These are phyloP conservation scores for Fonsecaea erecta DNA, from an alignment of 2,329 filamentous ascomycete genomes.

Conservation along the genomic window DNA sequence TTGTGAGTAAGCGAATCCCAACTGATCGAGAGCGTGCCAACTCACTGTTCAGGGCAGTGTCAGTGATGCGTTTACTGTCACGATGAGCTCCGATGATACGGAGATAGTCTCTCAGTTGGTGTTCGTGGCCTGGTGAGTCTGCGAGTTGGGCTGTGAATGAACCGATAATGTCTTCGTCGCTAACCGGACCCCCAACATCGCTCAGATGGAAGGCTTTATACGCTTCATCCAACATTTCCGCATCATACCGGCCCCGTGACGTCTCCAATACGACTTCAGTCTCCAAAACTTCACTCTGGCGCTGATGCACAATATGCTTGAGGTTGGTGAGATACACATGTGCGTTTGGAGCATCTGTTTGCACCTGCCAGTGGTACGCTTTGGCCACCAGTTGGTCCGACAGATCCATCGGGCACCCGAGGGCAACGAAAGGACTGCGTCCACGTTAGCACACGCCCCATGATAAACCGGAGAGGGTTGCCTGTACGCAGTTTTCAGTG, in stretches of 20 bases:
- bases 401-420: conserved; percentile 68
- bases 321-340: conserved; percentile 70
- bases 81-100: conserved; percentile 64
- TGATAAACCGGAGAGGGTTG: conserved; percentile 24
- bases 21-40: conserved; percentile 19
- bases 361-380: conserved; percentile 65
- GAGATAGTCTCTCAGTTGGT: conserved; percentile 61
- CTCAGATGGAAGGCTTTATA: conserved; percentile 65
- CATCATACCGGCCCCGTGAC: conserved; percentile 62
- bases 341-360: conserved; percentile 58
- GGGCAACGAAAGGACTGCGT: conserved; percentile 62
- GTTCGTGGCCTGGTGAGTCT: conserved; percentile 60
- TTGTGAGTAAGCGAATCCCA: conserved; percentile 23
- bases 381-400: conserved; percentile 65
- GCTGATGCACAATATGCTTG: conserved; percentile 61
- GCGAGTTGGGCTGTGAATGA: conserved; percentile 63
- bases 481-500: conserved; percentile 26
- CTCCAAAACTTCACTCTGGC: conserved; percentile 62
- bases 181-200: conserved; percentile 51
- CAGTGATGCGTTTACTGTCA: conserved; percentile 62
- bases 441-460: conserved; percentile 37
- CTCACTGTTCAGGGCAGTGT: conserved; percentile 61
- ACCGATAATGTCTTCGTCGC: conserved; percentile 64
- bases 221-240: conserved; percentile 61
- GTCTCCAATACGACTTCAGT: conserved; percentile 62